Evolutionary conservation across 2,329 filamentous ascomycete species (phyloP).

Genomic region (Beauveria scarabaeidicola): DNA sequence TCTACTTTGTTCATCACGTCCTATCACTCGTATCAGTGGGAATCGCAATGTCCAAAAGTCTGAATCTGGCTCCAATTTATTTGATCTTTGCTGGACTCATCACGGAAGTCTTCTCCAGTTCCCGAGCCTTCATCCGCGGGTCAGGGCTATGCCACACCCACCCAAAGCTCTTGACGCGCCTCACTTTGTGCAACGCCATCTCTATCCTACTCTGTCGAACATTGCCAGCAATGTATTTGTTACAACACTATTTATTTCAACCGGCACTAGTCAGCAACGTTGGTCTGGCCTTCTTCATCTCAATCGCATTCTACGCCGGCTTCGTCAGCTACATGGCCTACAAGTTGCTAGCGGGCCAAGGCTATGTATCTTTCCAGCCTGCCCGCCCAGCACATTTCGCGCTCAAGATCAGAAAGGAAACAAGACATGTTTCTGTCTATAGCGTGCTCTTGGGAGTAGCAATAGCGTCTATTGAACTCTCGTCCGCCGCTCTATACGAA

Average conservation of each 20-base stretch:
- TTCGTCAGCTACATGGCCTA: background rate
- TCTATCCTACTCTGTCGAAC: background rate
- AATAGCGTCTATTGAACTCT: background rate
- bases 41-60: background rate
- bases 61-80: conserved; percentile 5
- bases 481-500: background rate
- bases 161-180: background rate
- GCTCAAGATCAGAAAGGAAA: background rate
- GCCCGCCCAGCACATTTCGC: background rate
- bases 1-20: conserved; percentile 13
- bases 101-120: conserved; percentile 12
- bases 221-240: background rate
- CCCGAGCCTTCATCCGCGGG: conserved; percentile 4
- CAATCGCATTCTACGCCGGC: background rate
- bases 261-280: background rate
- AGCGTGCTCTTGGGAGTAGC: conserved; percentile 1
- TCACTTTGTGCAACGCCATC: background rate
- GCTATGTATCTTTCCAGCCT: background rate
- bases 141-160: background rate
- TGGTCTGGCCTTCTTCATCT: background rate
- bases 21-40: conserved; percentile 10
- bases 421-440: background rate
- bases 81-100: conserved; percentile 12
- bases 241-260: background rate
- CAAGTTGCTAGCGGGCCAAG: background rate